A percentile compares a stretch with the other conserved stretches of the same genome.
Evolutionary conservation across 2,329 filamentous ascomycete genomes (phyloP).

Genomic region (Hymenoscyphus albidus): DNA sequence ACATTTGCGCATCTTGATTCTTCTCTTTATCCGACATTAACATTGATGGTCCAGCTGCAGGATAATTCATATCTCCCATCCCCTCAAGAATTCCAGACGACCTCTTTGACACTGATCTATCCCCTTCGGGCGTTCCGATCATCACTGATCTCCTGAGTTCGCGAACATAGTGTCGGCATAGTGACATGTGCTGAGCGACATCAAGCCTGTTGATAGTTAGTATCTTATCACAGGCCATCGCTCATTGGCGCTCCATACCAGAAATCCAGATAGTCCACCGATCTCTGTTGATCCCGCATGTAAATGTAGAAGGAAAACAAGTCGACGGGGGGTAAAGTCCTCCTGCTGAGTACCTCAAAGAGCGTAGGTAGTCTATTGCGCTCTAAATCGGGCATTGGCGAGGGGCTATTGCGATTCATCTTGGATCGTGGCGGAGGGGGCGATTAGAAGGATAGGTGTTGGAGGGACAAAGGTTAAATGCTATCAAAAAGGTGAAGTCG

Average conservation of each 20-base stretch:
- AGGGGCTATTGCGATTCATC: slow-evolving; percentile 41
- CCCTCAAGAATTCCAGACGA: slow-evolving; percentile 77
- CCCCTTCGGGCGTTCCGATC: slow-evolving; percentile 85
- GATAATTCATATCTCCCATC: slow-evolving; percentile 62
- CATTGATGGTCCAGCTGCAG: slow-evolving; percentile 57
- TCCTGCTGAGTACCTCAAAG: slow-evolving; percentile 90
- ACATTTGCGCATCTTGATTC: slow-evolving; percentile 84
- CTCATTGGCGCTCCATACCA: slow-evolving; percentile 60
- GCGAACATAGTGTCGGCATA: slow-evolving; percentile 95
- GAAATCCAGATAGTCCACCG: slow-evolving; percentile 96
- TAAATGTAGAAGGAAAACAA: slow-evolving; percentile 99
- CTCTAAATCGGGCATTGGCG: slow-evolving; percentile 54
- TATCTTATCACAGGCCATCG: background rate
- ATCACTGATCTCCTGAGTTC: slow-evolving; percentile 91
- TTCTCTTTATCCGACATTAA: slow-evolving; percentile 67
- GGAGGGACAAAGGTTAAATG: background rate
- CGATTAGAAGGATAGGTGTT: slow-evolving; percentile 6
- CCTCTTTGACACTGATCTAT: slow-evolving; percentile 71
- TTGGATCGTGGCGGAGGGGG: slow-evolving; percentile 9
- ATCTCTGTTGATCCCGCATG: slow-evolving; percentile 97
- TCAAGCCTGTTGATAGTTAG: slow-evolving; percentile 68
- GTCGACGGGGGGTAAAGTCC: slow-evolving; percentile 93
- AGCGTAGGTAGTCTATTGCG: slow-evolving; percentile 89
- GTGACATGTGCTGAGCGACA: slow-evolving; percentile 97
- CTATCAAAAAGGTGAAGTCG: background rate